These are phyloP conservation scores for Fagopyrum homotropicum DNA, from an alignment of 148 eudicot genomes.

Conservation along the genomic window DNA sequence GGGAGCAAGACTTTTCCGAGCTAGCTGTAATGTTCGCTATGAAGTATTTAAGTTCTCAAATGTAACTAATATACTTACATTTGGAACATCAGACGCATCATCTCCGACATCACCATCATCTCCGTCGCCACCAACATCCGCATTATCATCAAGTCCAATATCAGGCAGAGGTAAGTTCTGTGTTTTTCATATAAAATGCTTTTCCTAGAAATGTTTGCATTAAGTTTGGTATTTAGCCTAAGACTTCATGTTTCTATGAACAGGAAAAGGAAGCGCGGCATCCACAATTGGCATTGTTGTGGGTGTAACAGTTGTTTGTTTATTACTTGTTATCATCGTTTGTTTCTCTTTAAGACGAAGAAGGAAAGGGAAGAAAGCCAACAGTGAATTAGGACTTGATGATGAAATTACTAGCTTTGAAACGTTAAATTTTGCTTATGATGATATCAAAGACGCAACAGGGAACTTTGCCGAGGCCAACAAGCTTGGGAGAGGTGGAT, in stretches of 20 bases:
- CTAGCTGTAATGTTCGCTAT: conserved; percentile 19
- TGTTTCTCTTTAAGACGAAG: neutral
- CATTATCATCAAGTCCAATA: neutral
- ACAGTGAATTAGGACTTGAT: neutral
- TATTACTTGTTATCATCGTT: neutral
- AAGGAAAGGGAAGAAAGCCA: neutral
- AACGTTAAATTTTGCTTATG: neutral
- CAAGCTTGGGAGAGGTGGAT: conserved; percentile 11
- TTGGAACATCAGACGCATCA: neutral
- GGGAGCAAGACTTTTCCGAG: neutral
- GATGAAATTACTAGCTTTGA: neutral
- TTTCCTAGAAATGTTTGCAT: neutral
- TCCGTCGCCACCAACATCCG: neutral
- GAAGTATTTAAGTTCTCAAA: neutral
- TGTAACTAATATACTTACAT: neutral
- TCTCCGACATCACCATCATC: neutral
- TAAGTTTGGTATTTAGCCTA: neutral
- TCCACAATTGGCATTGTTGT: neutral
- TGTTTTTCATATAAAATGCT: no score
- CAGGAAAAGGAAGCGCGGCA: conserved; percentile 7
- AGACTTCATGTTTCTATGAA: neutral
- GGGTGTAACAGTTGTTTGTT: neutral
- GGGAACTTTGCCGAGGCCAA: neutral
- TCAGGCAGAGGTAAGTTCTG: neutral
- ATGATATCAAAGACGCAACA: neutral